Evolutionary conservation across 2,329 filamentous ascomycete genomes (phyloP).

Genomic region (Zasmidium angulare): DNA sequence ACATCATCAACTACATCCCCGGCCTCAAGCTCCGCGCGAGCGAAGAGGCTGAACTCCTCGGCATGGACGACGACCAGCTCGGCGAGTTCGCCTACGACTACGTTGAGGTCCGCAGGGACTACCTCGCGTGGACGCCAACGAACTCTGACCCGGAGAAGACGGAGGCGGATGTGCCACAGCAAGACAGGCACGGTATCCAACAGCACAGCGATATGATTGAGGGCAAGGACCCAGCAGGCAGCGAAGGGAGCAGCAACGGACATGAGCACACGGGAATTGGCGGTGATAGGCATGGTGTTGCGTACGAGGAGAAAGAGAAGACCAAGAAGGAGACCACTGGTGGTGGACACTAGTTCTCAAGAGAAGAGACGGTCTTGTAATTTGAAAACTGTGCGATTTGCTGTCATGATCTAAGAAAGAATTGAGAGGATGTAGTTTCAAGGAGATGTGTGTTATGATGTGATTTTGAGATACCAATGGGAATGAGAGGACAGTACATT

Average conservation of each 20-base stretch:
- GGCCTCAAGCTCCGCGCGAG: constrained; percentile 77
- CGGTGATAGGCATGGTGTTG: constrained; percentile 54
- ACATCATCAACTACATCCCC: constrained; percentile 71
- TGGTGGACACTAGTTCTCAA: constrained; percentile 23
- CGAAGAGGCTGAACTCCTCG: constrained; percentile 79
- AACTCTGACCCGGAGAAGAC: constrained; percentile 63
- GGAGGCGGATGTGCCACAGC: constrained; percentile 63
- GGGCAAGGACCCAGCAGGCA: constrained; percentile 52
- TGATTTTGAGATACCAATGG: background rate
- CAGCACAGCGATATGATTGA: constrained; percentile 68
- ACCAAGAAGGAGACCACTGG: constrained; percentile 12
- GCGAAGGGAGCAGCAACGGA: constrained; percentile 39
- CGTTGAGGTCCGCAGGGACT: constrained; percentile 83
- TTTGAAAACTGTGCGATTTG: too few species aligned
- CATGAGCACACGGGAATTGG: constrained; percentile 49
- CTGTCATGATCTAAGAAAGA: background rate
- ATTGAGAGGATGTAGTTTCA: background rate
- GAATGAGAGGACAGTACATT: too few species aligned
- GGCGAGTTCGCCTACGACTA: constrained; percentile 90
- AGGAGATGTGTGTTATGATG: too few species aligned
- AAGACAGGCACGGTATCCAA: constrained; percentile 58
- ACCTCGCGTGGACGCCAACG: constrained; percentile 81
- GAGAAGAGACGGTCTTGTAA: too few species aligned
- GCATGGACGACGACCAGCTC: constrained; percentile 88
- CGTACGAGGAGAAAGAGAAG: constrained; percentile 46